Conservation (phyloP, 108 stramenopile species). For the Skeletonema menzelii region DNA sequence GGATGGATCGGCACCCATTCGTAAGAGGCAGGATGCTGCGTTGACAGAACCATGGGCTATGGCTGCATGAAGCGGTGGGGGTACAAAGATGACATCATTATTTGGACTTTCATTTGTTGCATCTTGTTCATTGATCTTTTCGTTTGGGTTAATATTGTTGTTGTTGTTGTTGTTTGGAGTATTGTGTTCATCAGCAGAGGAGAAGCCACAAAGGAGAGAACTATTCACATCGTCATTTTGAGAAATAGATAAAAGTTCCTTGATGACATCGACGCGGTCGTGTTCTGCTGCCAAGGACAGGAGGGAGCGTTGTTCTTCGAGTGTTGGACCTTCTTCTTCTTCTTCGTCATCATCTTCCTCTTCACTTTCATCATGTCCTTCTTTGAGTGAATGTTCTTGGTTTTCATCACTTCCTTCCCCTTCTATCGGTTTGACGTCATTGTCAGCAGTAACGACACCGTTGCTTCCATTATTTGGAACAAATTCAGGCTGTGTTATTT, state of each 20-base stretch:
- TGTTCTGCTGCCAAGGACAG: constrained; percentile 85
- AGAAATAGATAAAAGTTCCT: constrained; percentile 47
- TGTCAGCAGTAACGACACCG: neutral
- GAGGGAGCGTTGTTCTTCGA: constrained; percentile 74
- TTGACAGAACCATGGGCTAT: constrained; percentile 74
- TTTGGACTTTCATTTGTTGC: too few species aligned
- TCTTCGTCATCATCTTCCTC: constrained; percentile 48
- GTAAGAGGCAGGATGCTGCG: constrained; percentile 72
- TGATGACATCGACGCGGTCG: constrained; percentile 85
- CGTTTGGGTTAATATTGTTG: neutral
- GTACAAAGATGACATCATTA: constrained; percentile 24
- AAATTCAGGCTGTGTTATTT: too few species aligned
- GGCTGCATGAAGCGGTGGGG: constrained; percentile 80
- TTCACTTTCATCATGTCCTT: constrained; percentile 18
- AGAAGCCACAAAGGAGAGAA: neutral
- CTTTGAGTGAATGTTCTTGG: neutral
- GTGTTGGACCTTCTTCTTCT: constrained; percentile 55
- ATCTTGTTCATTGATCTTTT: neutral
- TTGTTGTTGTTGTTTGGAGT: too few species aligned
- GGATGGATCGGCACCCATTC: constrained; percentile 84
- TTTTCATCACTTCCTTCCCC: neutral
- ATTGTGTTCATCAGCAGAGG: neutral
- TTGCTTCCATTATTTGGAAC: neutral
- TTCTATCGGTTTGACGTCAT: neutral
- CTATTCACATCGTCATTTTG: neutral